Conservation (phyloP, 2,329 filamentous ascomycete species). For the Emydomyces testavorans region DNA sequence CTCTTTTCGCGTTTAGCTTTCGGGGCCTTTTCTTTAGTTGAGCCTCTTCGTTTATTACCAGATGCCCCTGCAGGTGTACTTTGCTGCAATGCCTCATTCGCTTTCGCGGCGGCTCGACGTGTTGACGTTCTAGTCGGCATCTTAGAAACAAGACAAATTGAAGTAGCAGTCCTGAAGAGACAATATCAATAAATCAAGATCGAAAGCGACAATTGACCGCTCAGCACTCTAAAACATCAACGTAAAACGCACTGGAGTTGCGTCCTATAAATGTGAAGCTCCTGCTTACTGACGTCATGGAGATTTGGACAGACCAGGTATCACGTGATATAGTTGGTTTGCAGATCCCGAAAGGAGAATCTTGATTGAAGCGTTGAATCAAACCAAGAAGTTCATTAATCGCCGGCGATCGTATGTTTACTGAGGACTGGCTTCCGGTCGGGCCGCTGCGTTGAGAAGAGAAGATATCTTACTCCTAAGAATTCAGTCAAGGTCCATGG, state of each 20-base stretch:
- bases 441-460: too few species aligned
- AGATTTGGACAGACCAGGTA: not conserved
- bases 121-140: slow-evolving; percentile 32
- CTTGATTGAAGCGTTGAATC: not conserved
- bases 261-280: not conserved
- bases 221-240: not conserved
- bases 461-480: not conserved
- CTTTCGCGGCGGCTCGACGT: slow-evolving; percentile 35
- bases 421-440: too few species aligned
- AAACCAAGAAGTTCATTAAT: too few species aligned
- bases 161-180: not conserved
- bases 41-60: slow-evolving; percentile 33
- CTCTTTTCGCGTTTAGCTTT: slow-evolving; percentile 32
- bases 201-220: not conserved
- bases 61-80: slow-evolving; percentile 24
- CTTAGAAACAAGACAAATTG: slow-evolving; percentile 3
- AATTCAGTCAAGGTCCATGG: slow-evolving; percentile 11
- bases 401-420: too few species aligned
- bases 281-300: slow-evolving; percentile 7
- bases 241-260: not conserved
- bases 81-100: slow-evolving; percentile 32
- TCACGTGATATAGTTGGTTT: slow-evolving; percentile 1
- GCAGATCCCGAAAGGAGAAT: not conserved
- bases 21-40: slow-evolving; percentile 19
- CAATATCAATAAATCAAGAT: too few species aligned